Conservation (phyloP, 306 rosid species). For the Vicia sativa region DNA sequence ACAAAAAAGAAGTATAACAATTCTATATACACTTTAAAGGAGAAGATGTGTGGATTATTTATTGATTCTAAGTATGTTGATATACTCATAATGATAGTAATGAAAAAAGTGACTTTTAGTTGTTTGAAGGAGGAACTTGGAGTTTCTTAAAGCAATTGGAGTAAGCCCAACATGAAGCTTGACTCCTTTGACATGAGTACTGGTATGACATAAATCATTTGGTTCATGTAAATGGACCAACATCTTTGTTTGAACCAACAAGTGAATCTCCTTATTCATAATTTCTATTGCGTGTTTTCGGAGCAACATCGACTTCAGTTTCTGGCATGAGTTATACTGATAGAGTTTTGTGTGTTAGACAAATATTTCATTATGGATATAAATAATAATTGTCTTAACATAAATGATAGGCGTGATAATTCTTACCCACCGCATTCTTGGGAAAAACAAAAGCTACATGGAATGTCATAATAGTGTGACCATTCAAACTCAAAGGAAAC, state of each 20-base stretch:
- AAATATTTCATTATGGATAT: constrained; percentile 65
- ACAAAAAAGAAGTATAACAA: too few relatives aligned
- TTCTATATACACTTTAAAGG: too few relatives aligned
- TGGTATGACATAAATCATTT: constrained; percentile 58
- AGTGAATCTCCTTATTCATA: constrained; percentile 42
- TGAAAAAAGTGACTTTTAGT: too few relatives aligned
- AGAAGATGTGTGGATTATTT: too few relatives aligned
- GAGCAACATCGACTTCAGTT: constrained; percentile 90
- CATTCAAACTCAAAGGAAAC: too few relatives aligned
- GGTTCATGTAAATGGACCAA: constrained; percentile 74
- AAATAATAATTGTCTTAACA: constrained; percentile 74
- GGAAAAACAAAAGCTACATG: too few relatives aligned
- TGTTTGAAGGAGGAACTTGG: too few relatives aligned
- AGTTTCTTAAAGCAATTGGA: constrained; percentile 78
- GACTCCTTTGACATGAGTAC: constrained; percentile 48
- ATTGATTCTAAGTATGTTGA: too few relatives aligned
- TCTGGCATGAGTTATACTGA: constrained; percentile 93
- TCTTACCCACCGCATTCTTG: too few relatives aligned
- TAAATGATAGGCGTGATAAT: too few relatives aligned
- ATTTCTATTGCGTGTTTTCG: constrained; percentile 69
- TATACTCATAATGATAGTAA: too few relatives aligned
- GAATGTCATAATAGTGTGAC: too few relatives aligned
- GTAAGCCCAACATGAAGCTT: constrained; percentile 75
- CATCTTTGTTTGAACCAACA: constrained; percentile 53
- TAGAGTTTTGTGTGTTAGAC: constrained; percentile 73